Evolutionary conservation across 306 rosid species (phyloP).

Genomic region (Dryas octopetala): DNA sequence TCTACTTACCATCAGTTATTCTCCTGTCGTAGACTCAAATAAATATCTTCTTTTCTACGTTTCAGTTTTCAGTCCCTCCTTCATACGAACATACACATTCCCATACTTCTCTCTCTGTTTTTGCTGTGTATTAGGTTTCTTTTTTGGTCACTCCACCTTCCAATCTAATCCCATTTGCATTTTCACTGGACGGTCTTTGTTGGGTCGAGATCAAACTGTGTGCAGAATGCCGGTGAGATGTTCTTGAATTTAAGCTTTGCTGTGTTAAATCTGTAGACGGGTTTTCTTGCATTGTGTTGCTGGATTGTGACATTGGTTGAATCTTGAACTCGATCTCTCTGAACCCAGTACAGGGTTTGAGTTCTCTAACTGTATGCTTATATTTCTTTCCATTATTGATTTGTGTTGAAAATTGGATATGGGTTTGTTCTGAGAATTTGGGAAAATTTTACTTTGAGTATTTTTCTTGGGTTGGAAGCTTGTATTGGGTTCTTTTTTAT

Average conservation of each 20-base stretch:
- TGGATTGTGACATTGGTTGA: slow-evolving; percentile 43
- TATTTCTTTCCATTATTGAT: slow-evolving; percentile 15
- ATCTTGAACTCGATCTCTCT: slow-evolving; percentile 32
- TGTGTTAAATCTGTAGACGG: slow-evolving; percentile 16
- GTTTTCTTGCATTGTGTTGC: slow-evolving; percentile 30
- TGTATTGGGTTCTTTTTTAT: slow-evolving; percentile 28
- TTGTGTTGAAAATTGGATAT: slow-evolving; percentile 18
- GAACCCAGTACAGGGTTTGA: slow-evolving; percentile 15
- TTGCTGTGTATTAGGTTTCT: slow-evolving; percentile 4
- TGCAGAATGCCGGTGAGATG: slow-evolving; percentile 35
- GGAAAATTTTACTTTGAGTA: slow-evolving; percentile 2
- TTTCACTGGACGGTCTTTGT: background rate
- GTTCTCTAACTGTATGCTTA: slow-evolving; percentile 1
- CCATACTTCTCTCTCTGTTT: background rate
- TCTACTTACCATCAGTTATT: slow-evolving; percentile 4
- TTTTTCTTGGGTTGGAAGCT: slow-evolving; percentile 17
- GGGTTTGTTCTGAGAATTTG: slow-evolving; percentile 22
- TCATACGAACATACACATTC: background rate
- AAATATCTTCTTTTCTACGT: background rate
- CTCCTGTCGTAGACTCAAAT: background rate
- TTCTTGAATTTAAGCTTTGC: slow-evolving; percentile 28
- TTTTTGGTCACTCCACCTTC: background rate
- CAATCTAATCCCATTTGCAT: background rate
- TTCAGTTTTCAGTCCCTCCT: background rate
- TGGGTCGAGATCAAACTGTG: slow-evolving; percentile 23